These are phyloP conservation scores for Fusarium pilosicola DNA, from an alignment of 2,329 filamentous ascomycete genomes.

Conservation along the genomic window DNA sequence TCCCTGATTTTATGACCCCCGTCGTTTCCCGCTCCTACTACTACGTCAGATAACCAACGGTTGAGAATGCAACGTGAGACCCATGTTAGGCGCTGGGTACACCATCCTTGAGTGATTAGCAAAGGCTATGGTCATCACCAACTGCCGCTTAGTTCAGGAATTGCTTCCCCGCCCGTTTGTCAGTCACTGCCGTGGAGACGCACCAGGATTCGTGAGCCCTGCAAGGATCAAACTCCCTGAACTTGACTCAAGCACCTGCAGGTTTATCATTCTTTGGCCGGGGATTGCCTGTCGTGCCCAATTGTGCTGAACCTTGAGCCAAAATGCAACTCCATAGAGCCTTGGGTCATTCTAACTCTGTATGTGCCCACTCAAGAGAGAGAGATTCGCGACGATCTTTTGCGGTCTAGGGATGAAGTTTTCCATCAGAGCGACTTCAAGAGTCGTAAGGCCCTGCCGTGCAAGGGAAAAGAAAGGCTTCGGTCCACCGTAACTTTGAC, in stretches of 20 bases:
- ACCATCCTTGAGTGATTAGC: neutral
- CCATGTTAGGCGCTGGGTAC: neutral
- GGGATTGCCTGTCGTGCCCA: neutral
- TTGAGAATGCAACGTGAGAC: neutral
- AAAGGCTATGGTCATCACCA: neutral
- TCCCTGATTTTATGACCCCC: neutral
- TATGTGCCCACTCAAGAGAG: neutral
- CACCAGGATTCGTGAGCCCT: neutral
- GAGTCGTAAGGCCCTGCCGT: too few relatives aligned
- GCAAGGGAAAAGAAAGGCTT: neutral
- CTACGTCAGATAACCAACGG: constrained; percentile 1
- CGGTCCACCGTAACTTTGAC: neutral
- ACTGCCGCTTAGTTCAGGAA: constrained; percentile 1
- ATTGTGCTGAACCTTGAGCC: neutral
- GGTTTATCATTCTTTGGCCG: neutral
- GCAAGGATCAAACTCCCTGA: neutral
- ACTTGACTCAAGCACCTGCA: neutral
- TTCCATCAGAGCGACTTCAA: neutral
- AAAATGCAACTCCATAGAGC: neutral
- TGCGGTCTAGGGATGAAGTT: neutral
- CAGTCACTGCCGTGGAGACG: neutral
- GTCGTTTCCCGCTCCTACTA: neutral
- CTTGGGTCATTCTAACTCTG: neutral
- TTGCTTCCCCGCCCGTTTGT: neutral
- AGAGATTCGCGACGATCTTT: constrained; percentile 21